These are phyloP conservation scores for Alternaria conjuncta DNA, from an alignment of 2,329 filamentous ascomycete genomes.

Conservation along the genomic window DNA sequence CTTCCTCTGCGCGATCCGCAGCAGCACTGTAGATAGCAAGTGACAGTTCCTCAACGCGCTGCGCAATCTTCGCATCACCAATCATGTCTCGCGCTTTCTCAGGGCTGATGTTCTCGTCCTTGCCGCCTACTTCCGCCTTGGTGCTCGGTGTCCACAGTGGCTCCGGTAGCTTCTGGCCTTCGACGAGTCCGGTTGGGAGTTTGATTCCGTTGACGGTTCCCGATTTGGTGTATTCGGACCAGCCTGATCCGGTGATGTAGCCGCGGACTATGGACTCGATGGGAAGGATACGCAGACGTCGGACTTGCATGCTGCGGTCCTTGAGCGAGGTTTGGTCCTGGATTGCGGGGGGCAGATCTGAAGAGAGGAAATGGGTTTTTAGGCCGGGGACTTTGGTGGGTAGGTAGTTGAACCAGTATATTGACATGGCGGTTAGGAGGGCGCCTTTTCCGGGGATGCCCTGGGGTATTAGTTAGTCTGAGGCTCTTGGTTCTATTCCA, in stretches of 20 bases:
- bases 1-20: constrained; percentile 66
- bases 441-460: constrained; percentile 72
- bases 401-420: constrained; percentile 72
- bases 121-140: constrained; percentile 78
- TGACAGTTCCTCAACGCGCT: constrained; percentile 68
- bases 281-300: constrained; percentile 75
- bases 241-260: constrained; percentile 86
- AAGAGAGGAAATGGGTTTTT: constrained; percentile 68
- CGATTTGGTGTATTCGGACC: constrained; percentile 74
- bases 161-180: constrained; percentile 71
- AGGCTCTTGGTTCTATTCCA: background rate
- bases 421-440: constrained; percentile 69
- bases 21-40: constrained; percentile 69
- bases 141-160: constrained; percentile 83
- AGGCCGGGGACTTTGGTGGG: constrained; percentile 62
- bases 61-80: constrained; percentile 69
- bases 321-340: constrained; percentile 53
- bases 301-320: constrained; percentile 78
- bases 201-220: constrained; percentile 82
- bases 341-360: constrained; percentile 59
- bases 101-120: constrained; percentile 86
- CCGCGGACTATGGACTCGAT: constrained; percentile 87
- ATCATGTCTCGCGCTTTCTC: constrained; percentile 63
- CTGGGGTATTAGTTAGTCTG: constrained; percentile 46
- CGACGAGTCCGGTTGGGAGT: constrained; percentile 70